Conservation (phyloP, 176 grass and related monocot species). For the Aegilops umbellulata region DNA sequence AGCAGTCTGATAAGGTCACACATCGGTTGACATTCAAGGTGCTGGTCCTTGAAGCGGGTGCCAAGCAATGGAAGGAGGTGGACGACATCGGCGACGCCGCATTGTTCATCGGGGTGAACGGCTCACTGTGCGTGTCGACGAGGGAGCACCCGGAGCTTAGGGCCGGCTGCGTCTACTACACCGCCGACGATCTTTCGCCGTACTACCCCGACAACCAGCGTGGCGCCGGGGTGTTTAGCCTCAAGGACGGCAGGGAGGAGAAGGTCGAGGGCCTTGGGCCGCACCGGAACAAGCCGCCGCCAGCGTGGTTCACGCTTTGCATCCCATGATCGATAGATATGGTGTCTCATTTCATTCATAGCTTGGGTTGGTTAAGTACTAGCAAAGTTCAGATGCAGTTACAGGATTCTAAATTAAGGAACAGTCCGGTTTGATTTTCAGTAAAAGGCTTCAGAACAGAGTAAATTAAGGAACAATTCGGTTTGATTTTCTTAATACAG, state of each 20-base stretch:
- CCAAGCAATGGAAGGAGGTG: background rate
- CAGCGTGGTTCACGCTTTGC: conserved; percentile 8
- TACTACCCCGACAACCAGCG: background rate
- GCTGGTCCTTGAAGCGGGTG: too few relatives aligned
- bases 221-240: background rate
- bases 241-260: background rate
- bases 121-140: background rate
- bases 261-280: background rate
- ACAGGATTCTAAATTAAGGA: too few relatives aligned
- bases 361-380: too few relatives aligned
- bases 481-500: too few relatives aligned
- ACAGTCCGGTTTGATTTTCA: too few relatives aligned
- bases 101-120: background rate
- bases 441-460: too few relatives aligned
- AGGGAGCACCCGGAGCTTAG: background rate
- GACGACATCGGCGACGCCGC: background rate
- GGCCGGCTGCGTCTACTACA: background rate
- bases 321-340: too few relatives aligned
- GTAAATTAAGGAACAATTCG: too few relatives aligned
- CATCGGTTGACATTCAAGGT: too few relatives aligned
- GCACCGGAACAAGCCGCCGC: background rate
- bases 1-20: background rate
- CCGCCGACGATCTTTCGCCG: background rate
- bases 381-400: too few relatives aligned
- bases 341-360: too few relatives aligned